Conservation (phyloP, 495 filamentous ascomycete genomes). For the Neurospora terricola region DNA sequence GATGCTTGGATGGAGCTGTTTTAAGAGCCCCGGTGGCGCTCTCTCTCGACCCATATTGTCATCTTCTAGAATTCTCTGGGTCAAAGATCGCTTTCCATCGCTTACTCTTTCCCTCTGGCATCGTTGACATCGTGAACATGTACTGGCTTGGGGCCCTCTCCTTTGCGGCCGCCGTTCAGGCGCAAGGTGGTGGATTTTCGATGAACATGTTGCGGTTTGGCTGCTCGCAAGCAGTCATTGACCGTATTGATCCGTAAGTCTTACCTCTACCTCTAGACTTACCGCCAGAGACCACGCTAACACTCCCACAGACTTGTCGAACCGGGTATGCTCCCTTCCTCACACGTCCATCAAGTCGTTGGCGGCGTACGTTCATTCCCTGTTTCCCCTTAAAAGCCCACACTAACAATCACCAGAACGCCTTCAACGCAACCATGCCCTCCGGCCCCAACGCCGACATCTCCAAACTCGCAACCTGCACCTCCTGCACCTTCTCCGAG, state of each 20-base stretch:
- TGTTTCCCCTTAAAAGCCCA: neutral
- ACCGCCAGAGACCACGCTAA: neutral
- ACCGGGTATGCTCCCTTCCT: slow-evolving; percentile 26
- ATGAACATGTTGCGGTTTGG: slow-evolving; percentile 35
- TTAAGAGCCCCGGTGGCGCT: neutral
- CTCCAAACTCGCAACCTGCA: slow-evolving; percentile 27
- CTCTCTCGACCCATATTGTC: neutral
- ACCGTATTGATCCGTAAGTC: slow-evolving; percentile 28
- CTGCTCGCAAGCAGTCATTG: slow-evolving; percentile 32
- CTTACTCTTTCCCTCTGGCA: neutral
- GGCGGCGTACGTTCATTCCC: slow-evolving; percentile 20
- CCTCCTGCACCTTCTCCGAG: slow-evolving; percentile 33
- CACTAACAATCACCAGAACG: slow-evolving; percentile 11
- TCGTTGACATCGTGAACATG: slow-evolving; percentile 14
- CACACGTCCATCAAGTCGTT: slow-evolving; percentile 38
- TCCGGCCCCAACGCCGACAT: slow-evolving; percentile 21
- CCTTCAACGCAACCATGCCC: slow-evolving; percentile 36
- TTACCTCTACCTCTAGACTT: neutral
- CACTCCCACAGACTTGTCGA: slow-evolving; percentile 22
- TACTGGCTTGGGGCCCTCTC: slow-evolving; percentile 24
- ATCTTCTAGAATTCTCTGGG: neutral
- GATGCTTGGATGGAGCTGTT: neutral
- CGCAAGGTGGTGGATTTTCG: slow-evolving; percentile 16
- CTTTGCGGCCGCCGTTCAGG: slow-evolving; percentile 22
- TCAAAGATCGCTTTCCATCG: neutral